phyloP scores from a whole-genome alignment of 164 flowering plant species.

The Sextonia rubra region DNA sequence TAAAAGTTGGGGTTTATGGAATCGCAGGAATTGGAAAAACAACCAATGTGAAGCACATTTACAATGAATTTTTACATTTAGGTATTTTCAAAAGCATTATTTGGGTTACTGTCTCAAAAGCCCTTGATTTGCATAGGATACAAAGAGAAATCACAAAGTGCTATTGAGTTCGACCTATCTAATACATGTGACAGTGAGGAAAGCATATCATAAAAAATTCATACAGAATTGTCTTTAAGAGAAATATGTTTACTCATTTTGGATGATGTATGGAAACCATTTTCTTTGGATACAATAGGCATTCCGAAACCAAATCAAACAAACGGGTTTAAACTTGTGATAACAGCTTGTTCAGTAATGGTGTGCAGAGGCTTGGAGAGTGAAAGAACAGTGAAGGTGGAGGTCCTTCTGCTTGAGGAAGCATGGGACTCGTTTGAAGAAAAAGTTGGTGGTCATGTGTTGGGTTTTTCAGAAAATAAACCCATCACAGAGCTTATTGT shows the following conservation, averaged over 20 bases:
- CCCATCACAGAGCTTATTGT: too few relatives aligned
- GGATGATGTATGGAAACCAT: constrained; percentile 11
- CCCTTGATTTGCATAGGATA: too few relatives aligned
- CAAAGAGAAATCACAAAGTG: constrained; percentile 3
- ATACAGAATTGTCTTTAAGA: neutral
- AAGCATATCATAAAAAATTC: neutral
- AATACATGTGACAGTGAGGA: neutral
- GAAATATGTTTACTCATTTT: constrained; percentile 7
- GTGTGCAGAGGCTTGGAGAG: constrained; percentile 11
- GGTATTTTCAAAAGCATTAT: too few relatives aligned
- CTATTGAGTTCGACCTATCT: neutral
- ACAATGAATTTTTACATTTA: too few relatives aligned
- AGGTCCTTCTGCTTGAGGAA: constrained; percentile 6
- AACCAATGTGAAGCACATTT: neutral
- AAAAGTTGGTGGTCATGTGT: constrained; percentile 1
- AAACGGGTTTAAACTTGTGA: constrained; percentile 5
- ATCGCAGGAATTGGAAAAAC: neutral
- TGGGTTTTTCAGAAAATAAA: neutral
- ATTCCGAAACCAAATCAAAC: constrained; percentile 2
- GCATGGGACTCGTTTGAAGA: constrained; percentile 10
- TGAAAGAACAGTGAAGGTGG: constrained; percentile 4
- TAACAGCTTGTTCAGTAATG: constrained; percentile 4
- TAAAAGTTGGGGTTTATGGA: neutral
- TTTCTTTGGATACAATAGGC: constrained; percentile 4
- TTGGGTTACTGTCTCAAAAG: too few relatives aligned